Percentiles rank a stretch among this genome's conserved stretches.
Evolutionary conservation across 345 rosid genomes (phyloP).

Genomic region (Clarkia xantiana): DNA sequence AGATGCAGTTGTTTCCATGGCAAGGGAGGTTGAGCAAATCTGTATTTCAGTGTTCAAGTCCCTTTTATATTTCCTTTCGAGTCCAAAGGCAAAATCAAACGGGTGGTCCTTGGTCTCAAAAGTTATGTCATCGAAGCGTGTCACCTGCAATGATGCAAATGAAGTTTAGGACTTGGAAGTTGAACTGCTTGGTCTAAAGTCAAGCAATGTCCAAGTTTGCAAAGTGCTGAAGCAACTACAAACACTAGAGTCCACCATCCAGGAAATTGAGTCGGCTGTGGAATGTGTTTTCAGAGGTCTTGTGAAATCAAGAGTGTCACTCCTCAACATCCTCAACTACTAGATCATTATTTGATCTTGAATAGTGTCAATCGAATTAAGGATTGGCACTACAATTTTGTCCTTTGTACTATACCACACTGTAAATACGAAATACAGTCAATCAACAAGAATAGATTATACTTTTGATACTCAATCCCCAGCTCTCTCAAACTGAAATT

Average conservation of each 20-base stretch:
- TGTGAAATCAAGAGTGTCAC: conserved; percentile 31
- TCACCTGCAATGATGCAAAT: conserved; percentile 2
- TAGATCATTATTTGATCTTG: neutral
- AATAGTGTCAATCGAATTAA: neutral
- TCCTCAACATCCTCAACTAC: conserved; percentile 23
- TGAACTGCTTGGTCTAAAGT: conserved; percentile 6
- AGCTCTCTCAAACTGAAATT: too few relatives aligned
- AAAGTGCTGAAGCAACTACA: conserved; percentile 12
- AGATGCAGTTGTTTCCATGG: neutral
- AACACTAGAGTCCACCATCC: conserved; percentile 20
- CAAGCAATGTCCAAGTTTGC: conserved; percentile 10
- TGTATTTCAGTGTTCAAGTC: conserved; percentile 5
- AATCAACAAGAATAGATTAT: too few relatives aligned
- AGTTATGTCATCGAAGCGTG: neutral
- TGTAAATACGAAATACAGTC: too few relatives aligned
- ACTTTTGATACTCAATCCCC: too few relatives aligned
- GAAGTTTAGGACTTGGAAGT: conserved; percentile 13
- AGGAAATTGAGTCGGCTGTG: conserved; percentile 23
- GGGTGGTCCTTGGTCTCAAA: conserved; percentile 13
- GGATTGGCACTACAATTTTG: too few relatives aligned
- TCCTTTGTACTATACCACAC: too few relatives aligned
- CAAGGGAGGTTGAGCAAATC: neutral
- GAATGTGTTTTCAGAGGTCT: conserved; percentile 26
- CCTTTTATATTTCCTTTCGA: conserved; percentile 2
- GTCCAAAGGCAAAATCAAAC: neutral